phyloP scores from a whole-genome alignment of 148 eudicot genomes.

The Rheum nobile region DNA sequence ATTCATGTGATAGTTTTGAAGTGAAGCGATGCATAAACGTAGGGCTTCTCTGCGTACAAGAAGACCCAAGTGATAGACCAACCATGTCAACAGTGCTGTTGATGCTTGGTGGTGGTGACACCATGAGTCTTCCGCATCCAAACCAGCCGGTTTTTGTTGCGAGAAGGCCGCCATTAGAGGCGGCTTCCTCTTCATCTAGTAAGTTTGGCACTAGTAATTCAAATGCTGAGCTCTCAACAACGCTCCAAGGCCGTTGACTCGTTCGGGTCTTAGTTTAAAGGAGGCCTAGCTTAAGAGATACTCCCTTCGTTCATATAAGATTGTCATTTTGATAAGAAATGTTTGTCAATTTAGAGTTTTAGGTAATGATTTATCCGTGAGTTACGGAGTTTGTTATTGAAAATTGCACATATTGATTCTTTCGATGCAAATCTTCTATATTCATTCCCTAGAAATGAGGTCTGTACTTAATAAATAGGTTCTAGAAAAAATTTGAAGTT shows the following conservation, averaged over 20 bases:
- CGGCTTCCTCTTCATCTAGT: neutral
- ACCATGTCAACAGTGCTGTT: slow-evolving; percentile 15
- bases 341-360: neutral
- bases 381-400: too few relatives aligned
- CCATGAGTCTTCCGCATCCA: neutral
- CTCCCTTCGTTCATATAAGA: neutral
- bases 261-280: neutral
- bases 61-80: slow-evolving; percentile 14
- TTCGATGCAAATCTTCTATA: too few relatives aligned
- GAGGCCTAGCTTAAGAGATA: neutral
- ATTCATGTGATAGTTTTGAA: neutral
- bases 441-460: too few relatives aligned
- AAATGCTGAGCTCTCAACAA: neutral
- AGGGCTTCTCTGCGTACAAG: slow-evolving; percentile 22
- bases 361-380: too few relatives aligned
- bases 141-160: neutral
- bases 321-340: too few relatives aligned
- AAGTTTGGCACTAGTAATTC: neutral
- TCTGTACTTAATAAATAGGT: too few relatives aligned
- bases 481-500: too few relatives aligned
- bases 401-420: too few relatives aligned
- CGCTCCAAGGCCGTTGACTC: neutral
- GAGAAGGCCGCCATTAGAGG: neutral
- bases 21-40: slow-evolving; percentile 13
- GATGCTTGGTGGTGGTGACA: slow-evolving; percentile 6